phyloP scores from a whole-genome alignment of 805 yeast genomes.

The Suhomyces xylopsoci region DNA sequence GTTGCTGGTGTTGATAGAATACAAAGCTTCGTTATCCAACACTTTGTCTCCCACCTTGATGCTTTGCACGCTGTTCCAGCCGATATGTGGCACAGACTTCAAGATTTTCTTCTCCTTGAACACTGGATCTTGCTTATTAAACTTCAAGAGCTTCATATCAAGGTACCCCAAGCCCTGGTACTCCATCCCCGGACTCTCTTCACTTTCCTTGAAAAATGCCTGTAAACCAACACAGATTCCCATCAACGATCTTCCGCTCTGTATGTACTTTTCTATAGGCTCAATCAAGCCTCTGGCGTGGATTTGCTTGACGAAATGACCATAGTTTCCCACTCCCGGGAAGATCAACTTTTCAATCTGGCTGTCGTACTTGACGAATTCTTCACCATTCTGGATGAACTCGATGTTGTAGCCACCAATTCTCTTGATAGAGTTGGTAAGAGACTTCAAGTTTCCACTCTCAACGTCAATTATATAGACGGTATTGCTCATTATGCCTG shows the following conservation, averaged over 20 bases:
- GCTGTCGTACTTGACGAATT: conserved; percentile 41
- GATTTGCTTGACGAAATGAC: conserved; percentile 81
- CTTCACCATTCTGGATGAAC: conserved; percentile 57
- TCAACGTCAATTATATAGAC: conserved; percentile 87
- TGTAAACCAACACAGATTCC: conserved; percentile 98
- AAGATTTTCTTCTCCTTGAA: conserved; percentile 27
- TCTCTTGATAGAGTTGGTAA: conserved; percentile 78
- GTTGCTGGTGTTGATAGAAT: conserved; percentile 59
- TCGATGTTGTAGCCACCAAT: conserved; percentile 65
- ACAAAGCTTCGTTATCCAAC: conserved; percentile 39
- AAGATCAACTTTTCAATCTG: conserved; percentile 61
- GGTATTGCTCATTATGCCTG: conserved; percentile 17
- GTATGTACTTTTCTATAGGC: conserved; percentile 65
- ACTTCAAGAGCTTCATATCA: conserved; percentile 49
- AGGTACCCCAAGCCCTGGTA: conserved; percentile 63
- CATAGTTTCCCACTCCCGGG: conserved; percentile 98
- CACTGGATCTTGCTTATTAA: conserved; percentile 41
- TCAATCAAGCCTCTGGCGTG: conserved; percentile 56
- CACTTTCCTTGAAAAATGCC: conserved; percentile 71
- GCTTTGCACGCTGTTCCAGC: conserved; percentile 71
- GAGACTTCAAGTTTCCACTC: conserved; percentile 89
- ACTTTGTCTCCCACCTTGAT: conserved; percentile 22
- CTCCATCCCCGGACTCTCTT: conserved; percentile 58
- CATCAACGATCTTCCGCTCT: conserved; percentile 83
- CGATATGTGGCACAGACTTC: conserved; percentile 94